phyloP scores from a whole-genome alignment of 176 grass and related monocot genomes.

The Urochloa ruziziensis region DNA sequence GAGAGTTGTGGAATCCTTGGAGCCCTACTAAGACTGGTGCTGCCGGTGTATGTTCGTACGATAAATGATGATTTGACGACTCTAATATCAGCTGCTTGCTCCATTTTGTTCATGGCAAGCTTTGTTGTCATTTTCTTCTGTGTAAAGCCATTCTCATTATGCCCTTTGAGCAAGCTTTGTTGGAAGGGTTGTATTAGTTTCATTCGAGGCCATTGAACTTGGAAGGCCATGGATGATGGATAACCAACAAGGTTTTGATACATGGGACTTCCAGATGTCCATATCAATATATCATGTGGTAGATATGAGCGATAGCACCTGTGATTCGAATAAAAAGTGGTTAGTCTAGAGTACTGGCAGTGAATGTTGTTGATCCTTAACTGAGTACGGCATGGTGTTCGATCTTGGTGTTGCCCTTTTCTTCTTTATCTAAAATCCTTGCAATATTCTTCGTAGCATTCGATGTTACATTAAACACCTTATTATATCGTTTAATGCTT shows the following conservation, averaged over 20 bases:
- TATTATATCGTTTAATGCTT: too few relatives aligned
- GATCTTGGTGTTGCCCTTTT: too few relatives aligned
- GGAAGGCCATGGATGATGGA: not conserved
- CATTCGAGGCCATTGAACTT: slow-evolving; percentile 20
- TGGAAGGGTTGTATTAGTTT: slow-evolving; percentile 2
- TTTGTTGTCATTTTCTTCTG: not conserved
- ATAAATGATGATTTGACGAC: not conserved
- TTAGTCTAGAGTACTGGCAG: not conserved
- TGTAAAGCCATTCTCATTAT: slow-evolving; percentile 36
- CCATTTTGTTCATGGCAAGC: not conserved
- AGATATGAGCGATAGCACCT: not conserved
- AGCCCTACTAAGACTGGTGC: slow-evolving; percentile 46
- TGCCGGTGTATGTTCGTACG: not conserved
- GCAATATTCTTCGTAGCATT: too few relatives aligned
- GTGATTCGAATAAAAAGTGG: not conserved
- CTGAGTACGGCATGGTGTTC: too few relatives aligned
- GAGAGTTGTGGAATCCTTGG: slow-evolving; percentile 83
- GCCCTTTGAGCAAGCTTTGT: slow-evolving; percentile 5
- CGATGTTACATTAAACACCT: too few relatives aligned
- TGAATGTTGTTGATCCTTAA: not conserved
- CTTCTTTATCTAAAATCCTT: too few relatives aligned
- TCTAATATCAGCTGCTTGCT: not conserved
- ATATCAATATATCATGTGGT: not conserved
- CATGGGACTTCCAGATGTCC: not conserved
- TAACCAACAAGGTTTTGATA: not conserved